Base-by-base conservation (phyloP, 805 yeast species). In the Nematodospora valgi region DNA sequence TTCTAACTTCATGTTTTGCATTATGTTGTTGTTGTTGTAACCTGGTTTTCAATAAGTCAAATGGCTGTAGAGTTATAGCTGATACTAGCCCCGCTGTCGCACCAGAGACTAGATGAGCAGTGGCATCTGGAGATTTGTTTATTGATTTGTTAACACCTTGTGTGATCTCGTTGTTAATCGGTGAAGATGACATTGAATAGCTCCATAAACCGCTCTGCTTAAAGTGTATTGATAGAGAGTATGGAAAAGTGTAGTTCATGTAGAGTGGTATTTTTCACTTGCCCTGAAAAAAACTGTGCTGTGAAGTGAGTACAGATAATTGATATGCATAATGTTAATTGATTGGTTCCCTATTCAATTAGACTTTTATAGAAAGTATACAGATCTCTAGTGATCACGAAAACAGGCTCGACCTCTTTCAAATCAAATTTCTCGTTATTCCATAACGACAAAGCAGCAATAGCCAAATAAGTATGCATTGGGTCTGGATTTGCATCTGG, bases 31-130 rank as follows among this genome's bases (percentile, higher is more conserved):
- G 70, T 47, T 67, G 71, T 46, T 67, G 98, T 6, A 87, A 68
- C 43, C 98, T 61, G 0, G 98, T 91, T 57, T 91, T 91, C 30
- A 91, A 61, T 30, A 91, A 68, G 57, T 91, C 98, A 30, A 91
- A 71, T 1, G 98, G 98, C 57, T 91, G 98, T 26, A 91, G 68
- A 0, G 74, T 68, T 4, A 86, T 74, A 0, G 96, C 78, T 3
- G 96, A 82, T 0, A 87, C 70, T 34, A 91, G 60, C 1, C 98
- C 98, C 1, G 95, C 94, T 6, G 76, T 48, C 45, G 85, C 88
- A 0, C 97, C 98, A 1, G 96, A 85, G 11, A 77, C 47, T 7
- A 87, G 58, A 57, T 88, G 96, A 1, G 71, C 58, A 14, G 47
- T 41, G 4, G 56, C 46, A 25, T 45, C 40, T 4, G 46, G 43